Base-by-base conservation (phyloP, 2,329 filamentous ascomycete species). In the Nemania bipapillata region DNA sequence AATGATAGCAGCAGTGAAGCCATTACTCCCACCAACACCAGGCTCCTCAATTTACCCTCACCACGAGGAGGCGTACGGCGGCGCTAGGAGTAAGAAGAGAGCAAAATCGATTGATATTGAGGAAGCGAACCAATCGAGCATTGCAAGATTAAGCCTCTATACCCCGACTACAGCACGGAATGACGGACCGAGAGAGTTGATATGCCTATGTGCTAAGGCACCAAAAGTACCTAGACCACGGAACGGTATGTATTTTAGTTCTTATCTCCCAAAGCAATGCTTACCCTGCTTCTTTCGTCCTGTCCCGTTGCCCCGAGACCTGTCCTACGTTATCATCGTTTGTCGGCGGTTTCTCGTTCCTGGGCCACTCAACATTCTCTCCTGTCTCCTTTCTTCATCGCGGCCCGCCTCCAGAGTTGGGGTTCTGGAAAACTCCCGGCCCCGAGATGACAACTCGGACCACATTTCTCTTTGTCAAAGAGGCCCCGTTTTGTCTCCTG, bases 151-250 rank as follows among this genome's bases (percentile, higher is more conserved):
- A 55, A 78, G 74, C 59, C 74, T 82, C 57, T 79, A 78, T 63
- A 80, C 81, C 7, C 78, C 80, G 22, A 73, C 65, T 60, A 76
- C 77, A 24, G 71, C 73, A 60, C 69, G 69, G 56, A 49, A 68
- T 66, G 55, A 74, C 30, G 73, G 69, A 8, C 73, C 72, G 9
- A 70, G 80, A 60, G 84, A 86, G 54, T 75, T 83, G 54, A 84
- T 88, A 37, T 89, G 87, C 77, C 81, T 88, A 69, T 89, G 87
- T 74, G 83, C 85, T 12, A 85, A 85, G 52, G 82, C 83, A 20
- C 86, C 86, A 4, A 89, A 88, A 75, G 84, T 89, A 54, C 87
- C 86, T 2, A 81, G 87, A 65, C 87, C 87, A 63, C 81, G 86
- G 54, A 89, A 89, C 75, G 86, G 87, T 89, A 80, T 80, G 86